These are phyloP conservation scores for Syzygium aromaticum DNA, from an alignment of 345 rosid species.

Conservation along the genomic window DNA sequence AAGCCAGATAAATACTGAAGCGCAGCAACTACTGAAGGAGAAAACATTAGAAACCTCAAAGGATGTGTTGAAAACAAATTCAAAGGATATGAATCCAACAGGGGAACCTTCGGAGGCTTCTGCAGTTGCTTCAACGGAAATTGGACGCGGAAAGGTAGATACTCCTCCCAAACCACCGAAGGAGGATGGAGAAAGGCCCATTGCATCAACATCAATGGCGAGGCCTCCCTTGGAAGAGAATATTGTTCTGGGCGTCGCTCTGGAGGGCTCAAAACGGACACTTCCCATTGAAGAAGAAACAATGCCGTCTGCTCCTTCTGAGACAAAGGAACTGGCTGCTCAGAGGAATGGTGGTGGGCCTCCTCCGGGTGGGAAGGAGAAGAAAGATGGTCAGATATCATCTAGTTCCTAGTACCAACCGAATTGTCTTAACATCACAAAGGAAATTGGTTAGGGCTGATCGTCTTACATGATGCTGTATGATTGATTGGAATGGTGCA, in stretches of 20 bases:
- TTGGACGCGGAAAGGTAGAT: slow-evolving; percentile 10
- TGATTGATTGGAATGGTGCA: background rate
- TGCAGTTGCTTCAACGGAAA: slow-evolving; percentile 8
- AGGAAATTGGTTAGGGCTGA: background rate
- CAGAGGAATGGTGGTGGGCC: slow-evolving; percentile 25
- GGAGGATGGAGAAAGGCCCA: slow-evolving; percentile 27
- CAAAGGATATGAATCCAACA: slow-evolving; percentile 9
- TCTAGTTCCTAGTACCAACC: slow-evolving; percentile 15
- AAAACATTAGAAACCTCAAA: slow-evolving; percentile 11
- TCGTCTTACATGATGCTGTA: background rate
- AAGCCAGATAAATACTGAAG: slow-evolving; percentile 11
- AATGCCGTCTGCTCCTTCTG: slow-evolving; percentile 18
- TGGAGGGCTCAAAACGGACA: slow-evolving; percentile 84
- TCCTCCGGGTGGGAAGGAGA: slow-evolving; percentile 15
- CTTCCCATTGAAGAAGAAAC: slow-evolving; percentile 78
- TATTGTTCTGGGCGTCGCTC: slow-evolving; percentile 79
- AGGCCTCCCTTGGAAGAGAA: slow-evolving; percentile 65
- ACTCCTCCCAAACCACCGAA: slow-evolving; percentile 11
- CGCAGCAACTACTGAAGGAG: slow-evolving; percentile 9
- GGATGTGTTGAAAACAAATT: background rate
- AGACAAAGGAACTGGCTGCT: slow-evolving; percentile 49
- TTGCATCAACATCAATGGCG: background rate
- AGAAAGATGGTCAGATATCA: slow-evolving; percentile 31
- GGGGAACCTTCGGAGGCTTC: slow-evolving; percentile 11
- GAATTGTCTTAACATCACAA: background rate